A percentile compares a stretch with the other conserved stretches of the same genome.
phyloP scores from a whole-genome alignment of 129 eudicot genomes.

The Saussurea involucrata region DNA sequence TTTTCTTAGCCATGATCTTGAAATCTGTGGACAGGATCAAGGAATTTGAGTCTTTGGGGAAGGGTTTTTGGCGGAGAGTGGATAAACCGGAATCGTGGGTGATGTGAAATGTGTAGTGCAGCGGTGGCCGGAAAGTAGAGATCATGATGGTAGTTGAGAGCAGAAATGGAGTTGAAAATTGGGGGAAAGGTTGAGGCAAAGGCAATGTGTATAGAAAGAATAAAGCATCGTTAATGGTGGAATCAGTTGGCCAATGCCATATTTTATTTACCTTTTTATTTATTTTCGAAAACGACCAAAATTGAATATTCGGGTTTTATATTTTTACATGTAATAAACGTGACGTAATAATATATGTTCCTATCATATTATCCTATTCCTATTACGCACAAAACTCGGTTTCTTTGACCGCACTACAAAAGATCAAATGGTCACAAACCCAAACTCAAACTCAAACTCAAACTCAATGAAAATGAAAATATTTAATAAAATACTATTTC shows the following conservation, averaged over 20 bases:
- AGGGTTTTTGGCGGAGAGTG: conserved; percentile 15
- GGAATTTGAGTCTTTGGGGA: conserved; percentile 10
- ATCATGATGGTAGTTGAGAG: conserved; percentile 31
- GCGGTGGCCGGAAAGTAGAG: conserved; percentile 49
- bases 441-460: too few species aligned
- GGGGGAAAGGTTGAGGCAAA: conserved; percentile 7
- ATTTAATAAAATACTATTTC: too few species aligned
- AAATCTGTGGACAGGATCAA: conserved; percentile 18
- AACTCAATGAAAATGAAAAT: too few species aligned
- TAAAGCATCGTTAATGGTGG: conserved; percentile 37
- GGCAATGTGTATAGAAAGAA: background rate
- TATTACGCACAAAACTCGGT: background rate
- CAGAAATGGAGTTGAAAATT: conserved; percentile 12
- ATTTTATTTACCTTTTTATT: background rate
- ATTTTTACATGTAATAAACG: conserved; percentile 8
- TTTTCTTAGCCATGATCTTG: conserved; percentile 51
- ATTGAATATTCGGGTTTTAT: background rate
- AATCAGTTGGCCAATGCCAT: conserved; percentile 5
- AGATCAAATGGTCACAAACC: background rate
- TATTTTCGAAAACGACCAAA: background rate
- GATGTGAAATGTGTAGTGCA: background rate
- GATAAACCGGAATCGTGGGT: conserved; percentile 12
- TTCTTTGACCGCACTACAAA: background rate
- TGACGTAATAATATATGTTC: background rate
- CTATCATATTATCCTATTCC: background rate